Evolutionary conservation across 768 basidiomycete species (phyloP), one percentile per base, ranked within the genome.

Genomic region (Tulasnella sp.): DNA sequence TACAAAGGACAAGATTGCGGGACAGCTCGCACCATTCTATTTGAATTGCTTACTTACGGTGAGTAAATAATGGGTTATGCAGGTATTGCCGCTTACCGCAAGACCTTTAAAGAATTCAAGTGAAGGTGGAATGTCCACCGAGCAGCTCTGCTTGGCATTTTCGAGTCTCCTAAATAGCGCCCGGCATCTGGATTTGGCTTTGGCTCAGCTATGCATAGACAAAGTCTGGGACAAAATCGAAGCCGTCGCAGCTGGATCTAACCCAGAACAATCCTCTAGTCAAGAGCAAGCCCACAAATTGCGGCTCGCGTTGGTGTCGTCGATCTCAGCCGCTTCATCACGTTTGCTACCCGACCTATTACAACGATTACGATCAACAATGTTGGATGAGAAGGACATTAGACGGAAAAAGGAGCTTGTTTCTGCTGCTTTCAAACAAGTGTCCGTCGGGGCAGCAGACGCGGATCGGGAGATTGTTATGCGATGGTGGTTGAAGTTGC

Each of bases 101-200:
- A 20, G 19, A 33, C 1, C 12, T 22, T 31, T n/a, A 42, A 31
- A 86, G 81, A 85, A 82, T 62, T 79, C 83, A 1, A 61, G 62
- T 1, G 74, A 81, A 34, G 76, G 72, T 22, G 71, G 68, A 55
- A 68, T 91, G 12, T 81, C 70, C 52, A 74, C 73, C 0, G 50
- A 69, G 0, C 89, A 90, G 59, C 70, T 90, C 6, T 66, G 80
- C 25, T 70, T 87, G 34, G 86, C 89, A 5, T 88, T 75, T 59
- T 69, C 80, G n/a, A 74, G 81, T 5, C 70, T 89, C 10, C 77
- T 85, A 22, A 68, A 72, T 54, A 73, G 77, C 48, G 81, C 83
- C 0, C 67, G 71, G 2, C 67, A 67, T 45, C 63, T 68, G 35
- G 58, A 53, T 61, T 57, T 71, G 43, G 66, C 72, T 0, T 69